Evolutionary conservation across 345 rosid genomes (phyloP).

Genomic region (Ceriops zippeliana): DNA sequence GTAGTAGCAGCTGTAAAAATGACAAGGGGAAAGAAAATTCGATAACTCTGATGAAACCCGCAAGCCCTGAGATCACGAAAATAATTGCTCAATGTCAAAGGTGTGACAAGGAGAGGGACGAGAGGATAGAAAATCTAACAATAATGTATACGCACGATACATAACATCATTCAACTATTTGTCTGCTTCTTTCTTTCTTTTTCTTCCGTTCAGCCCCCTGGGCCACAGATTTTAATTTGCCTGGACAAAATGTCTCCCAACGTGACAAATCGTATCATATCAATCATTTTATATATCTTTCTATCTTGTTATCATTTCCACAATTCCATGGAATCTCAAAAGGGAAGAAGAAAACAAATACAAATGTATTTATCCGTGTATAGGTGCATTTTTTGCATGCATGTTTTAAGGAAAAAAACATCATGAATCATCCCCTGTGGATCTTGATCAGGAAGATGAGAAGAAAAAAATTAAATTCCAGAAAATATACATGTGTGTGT

Average conservation of each 20-base stretch:
- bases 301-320: no score
- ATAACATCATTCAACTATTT: conserved; percentile 22
- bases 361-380: no score
- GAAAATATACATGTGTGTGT: not conserved
- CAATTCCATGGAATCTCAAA: no score
- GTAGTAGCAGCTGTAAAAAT: no score
- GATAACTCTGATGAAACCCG: no score
- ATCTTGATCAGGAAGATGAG: no score
- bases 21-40: no score
- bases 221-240: conserved; percentile 33
- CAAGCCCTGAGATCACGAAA: no score
- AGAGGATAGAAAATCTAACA: conserved; percentile 21
- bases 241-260: conserved; percentile 23
- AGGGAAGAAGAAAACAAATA: no score
- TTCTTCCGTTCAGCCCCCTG: conserved; percentile 10
- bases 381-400: no score
- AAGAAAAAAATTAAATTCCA: not conserved
- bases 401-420: no score
- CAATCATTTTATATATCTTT: not conserved
- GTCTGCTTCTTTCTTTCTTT: conserved; percentile 31
- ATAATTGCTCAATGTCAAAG: not conserved
- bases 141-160: conserved; percentile 8
- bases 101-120: not conserved
- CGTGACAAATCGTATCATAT: not conserved
- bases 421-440: no score